Evolutionary conservation across 1,284 basidiomycete species (phyloP), one percentile per base, ranked within the genome.

Genomic region (Heterobasidion occidentale): DNA sequence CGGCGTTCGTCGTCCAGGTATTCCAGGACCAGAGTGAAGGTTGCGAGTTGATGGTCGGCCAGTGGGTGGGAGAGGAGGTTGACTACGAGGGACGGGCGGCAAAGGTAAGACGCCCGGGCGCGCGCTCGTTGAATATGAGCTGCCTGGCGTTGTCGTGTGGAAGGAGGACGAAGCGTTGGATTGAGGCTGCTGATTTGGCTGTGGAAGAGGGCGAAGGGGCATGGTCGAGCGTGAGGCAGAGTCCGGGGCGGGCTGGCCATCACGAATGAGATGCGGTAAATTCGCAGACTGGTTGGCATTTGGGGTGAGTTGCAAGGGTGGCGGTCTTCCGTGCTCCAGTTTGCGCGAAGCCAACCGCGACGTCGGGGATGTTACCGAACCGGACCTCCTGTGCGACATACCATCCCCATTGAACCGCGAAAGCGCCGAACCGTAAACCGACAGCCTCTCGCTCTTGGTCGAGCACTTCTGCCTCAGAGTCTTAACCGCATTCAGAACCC

Each of bases 401-500:
- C 61, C 59, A 11, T 53, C 62, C 11, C 61, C 58, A 12, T 60
- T 62, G 34, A 64, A n/a, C 14, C 53, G 36, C 35, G 36, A 35
- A 14, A 36, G 61, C 19, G 38, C 8, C 12, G 52, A 2, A 9
- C 55, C 49, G 35, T 58, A 50, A 3, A 54, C 9, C 1, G 61
- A 61, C 8, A 47, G 12, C 63, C 58, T 47, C 61, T 58, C 49
- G 62, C 36, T 35, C 17, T 56, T 56, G 15, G 47, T 61, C 17
- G 76, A 75, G 61, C 81, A 83, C 62, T 65, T 72, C 58, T 83
- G 80, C 36, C 93, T 77, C 7, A 98, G 76, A 9, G 76, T 71
- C 67, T 93, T 94, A 60, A 98, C 88, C 0, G 85, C 94, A 56
- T 85, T 88, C 15, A 92, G 67, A 53, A 98, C 88, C 65, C 92